A percentile compares a stretch with the other conserved stretches of the same genome.
Evolutionary conservation across 2,329 filamentous ascomycete species (phyloP).

Genomic region (Periglandula ipomoeae): DNA sequence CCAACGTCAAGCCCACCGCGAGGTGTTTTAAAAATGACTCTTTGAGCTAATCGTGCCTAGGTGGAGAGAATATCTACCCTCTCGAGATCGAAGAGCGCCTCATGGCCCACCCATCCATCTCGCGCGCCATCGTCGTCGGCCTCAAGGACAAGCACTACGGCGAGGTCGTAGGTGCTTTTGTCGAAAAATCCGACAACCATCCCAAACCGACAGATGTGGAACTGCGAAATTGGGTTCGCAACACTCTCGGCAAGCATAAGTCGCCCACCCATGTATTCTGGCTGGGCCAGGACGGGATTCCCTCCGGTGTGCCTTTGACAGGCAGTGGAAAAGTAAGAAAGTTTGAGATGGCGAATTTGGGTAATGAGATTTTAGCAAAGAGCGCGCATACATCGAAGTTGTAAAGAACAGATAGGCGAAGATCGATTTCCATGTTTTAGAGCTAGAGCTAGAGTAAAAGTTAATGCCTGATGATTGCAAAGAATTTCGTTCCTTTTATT

Average conservation of each 20-base stretch:
- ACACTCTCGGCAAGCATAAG: slow-evolving; percentile 56
- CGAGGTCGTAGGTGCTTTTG: slow-evolving; percentile 62
- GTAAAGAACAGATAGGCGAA: slow-evolving; percentile 17
- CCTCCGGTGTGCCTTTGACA: slow-evolving; percentile 51
- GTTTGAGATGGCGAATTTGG: slow-evolving; percentile 50
- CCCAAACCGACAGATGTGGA: slow-evolving; percentile 40
- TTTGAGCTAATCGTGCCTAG: slow-evolving; percentile 22
- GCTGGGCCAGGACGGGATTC: slow-evolving; percentile 54
- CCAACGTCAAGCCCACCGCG: too few relatives aligned
- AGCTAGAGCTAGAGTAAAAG: background rate
- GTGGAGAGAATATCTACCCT: slow-evolving; percentile 66
- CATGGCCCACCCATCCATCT: slow-evolving; percentile 51
- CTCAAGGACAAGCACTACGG: slow-evolving; percentile 63
- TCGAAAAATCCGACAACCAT: slow-evolving; percentile 30
- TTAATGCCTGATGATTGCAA: background rate
- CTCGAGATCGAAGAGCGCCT: slow-evolving; percentile 68
- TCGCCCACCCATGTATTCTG: slow-evolving; percentile 68
- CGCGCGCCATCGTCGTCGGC: slow-evolving; percentile 60
- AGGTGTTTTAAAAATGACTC: too few relatives aligned
- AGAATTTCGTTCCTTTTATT: background rate
- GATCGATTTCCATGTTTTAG: background rate
- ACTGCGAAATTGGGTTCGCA: slow-evolving; percentile 53
- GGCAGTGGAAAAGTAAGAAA: slow-evolving; percentile 65
- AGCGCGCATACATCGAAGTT: slow-evolving; percentile 36
- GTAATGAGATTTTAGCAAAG: slow-evolving; percentile 44